A percentile compares a stretch with the other conserved stretches of the same genome.
phyloP scores from a whole-genome alignment of 768 basidiomycete genomes.

The Saitozyma sp. region DNA sequence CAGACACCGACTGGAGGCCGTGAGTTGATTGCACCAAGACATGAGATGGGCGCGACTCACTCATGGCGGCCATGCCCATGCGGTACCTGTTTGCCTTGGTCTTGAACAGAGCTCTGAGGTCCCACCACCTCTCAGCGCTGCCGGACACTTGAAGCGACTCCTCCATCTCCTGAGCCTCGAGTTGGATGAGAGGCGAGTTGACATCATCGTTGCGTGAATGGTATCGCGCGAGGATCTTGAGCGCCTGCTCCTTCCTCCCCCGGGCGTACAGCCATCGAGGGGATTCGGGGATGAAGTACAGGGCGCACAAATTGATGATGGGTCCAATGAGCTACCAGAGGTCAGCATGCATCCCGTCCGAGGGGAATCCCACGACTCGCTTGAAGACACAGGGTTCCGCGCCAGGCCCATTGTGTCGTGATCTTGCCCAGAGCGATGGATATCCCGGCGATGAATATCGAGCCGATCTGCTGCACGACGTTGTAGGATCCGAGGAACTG shows the following conservation, averaged over 20 bases:
- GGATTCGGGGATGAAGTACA: constrained; percentile 60
- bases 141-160: constrained; percentile 59
- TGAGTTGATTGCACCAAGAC: constrained; percentile 56
- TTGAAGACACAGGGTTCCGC: constrained; percentile 61
- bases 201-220: constrained; percentile 58
- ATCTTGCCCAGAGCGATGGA: constrained; percentile 60
- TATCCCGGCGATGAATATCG: constrained; percentile 62
- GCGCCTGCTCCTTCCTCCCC: constrained; percentile 57
- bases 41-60: too few relatives aligned
- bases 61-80: constrained; percentile 59
- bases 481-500: too few relatives aligned
- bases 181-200: constrained; percentile 59
- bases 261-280: constrained; percentile 58
- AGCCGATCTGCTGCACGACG: too few relatives aligned
- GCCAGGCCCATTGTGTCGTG: constrained; percentile 57
- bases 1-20: too few relatives aligned
- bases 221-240: constrained; percentile 57
- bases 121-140: constrained; percentile 57
- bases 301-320: constrained; percentile 56
- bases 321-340: too few relatives aligned
- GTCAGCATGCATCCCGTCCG: too few relatives aligned
- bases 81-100: constrained; percentile 58
- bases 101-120: constrained; percentile 60
- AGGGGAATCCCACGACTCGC: too few relatives aligned
- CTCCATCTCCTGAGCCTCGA: constrained; percentile 61